phyloP scores from a whole-genome alignment of 2,329 filamentous ascomycete species.

The Alternaria novae-zelandiae region DNA sequence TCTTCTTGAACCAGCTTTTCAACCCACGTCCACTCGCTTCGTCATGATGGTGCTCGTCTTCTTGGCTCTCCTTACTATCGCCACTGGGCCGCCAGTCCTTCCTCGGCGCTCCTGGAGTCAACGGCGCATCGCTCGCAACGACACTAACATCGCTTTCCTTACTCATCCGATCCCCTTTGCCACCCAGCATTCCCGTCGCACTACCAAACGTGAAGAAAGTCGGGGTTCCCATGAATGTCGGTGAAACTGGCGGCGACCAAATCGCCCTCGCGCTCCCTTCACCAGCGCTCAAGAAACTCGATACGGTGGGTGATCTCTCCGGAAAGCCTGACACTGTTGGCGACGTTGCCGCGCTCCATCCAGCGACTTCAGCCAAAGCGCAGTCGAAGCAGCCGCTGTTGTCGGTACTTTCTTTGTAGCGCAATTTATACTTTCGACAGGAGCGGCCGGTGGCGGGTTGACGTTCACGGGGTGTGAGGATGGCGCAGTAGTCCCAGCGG shows the following conservation, averaged over 20 bases:
- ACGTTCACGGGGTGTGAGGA: constrained; percentile 1
- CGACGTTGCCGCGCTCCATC: background rate
- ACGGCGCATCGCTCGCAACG: background rate
- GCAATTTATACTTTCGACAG: constrained; percentile 10
- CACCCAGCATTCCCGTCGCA: background rate
- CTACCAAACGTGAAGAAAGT: background rate
- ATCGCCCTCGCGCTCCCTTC: background rate
- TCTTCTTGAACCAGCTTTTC: background rate
- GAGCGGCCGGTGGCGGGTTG: constrained; percentile 6
- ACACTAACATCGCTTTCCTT: background rate
- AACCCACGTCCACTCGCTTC: background rate
- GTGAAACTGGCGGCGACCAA: background rate
- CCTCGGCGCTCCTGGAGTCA: background rate
- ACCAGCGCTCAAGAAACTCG: background rate
- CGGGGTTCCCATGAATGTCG: background rate
- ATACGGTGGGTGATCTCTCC: background rate
- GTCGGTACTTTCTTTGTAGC: constrained; percentile 3
- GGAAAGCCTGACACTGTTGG: background rate
- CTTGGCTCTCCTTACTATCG: background rate
- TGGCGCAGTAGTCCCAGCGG: constrained; percentile 22
- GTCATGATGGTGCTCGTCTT: background rate
- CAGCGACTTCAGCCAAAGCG: background rate
- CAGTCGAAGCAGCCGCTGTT: background rate
- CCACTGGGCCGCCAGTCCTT: background rate
- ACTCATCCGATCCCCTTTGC: background rate